phyloP scores from a whole-genome alignment of 2,329 filamentous ascomycete species.

The Epichloe gansuensis region DNA sequence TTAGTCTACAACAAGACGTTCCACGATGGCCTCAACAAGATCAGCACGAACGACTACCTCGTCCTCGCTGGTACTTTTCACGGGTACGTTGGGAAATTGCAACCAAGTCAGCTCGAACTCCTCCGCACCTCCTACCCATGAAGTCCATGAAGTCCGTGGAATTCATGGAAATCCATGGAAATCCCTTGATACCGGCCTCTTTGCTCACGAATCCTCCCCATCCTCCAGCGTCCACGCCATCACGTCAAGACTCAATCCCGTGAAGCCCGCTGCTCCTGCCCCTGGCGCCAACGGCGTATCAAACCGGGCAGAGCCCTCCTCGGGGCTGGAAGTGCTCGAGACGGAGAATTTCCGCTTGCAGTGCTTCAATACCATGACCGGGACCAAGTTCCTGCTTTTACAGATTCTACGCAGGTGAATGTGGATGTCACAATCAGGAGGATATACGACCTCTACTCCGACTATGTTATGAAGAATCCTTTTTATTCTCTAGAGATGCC shows the following conservation, averaged over 20 bases:
- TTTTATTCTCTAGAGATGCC: slow-evolving; percentile 99
- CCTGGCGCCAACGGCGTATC: slow-evolving; percentile 26
- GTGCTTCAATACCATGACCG: slow-evolving; percentile 90
- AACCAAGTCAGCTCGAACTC: no score
- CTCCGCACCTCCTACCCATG: no score
- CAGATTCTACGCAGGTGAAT: slow-evolving; percentile 76
- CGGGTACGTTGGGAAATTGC: slow-evolving; percentile 42
- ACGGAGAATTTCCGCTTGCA: slow-evolving; percentile 89
- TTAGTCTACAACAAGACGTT: slow-evolving; percentile 95
- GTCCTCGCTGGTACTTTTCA: slow-evolving; percentile 96
- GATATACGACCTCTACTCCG: slow-evolving; percentile 89
- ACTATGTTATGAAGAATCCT: slow-evolving; percentile 99
- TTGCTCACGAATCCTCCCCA: slow-evolving; percentile 7
- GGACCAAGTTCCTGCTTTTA: slow-evolving; percentile 90
- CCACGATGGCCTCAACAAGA: slow-evolving; percentile 71
- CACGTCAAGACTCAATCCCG: slow-evolving; percentile 49
- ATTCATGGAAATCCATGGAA: no score
- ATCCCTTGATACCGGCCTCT: not conserved
- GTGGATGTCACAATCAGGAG: slow-evolving; percentile 72
- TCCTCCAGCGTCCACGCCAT: slow-evolving; percentile 52
- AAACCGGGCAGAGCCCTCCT: slow-evolving; percentile 48
- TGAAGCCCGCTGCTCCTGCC: slow-evolving; percentile 27
- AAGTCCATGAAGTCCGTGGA: no score
- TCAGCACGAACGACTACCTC: slow-evolving; percentile 91
- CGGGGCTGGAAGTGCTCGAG: slow-evolving; percentile 86